Base-by-base conservation (phyloP, 2,329 filamentous ascomycete species). In the Trichoderma arundinaceum region DNA sequence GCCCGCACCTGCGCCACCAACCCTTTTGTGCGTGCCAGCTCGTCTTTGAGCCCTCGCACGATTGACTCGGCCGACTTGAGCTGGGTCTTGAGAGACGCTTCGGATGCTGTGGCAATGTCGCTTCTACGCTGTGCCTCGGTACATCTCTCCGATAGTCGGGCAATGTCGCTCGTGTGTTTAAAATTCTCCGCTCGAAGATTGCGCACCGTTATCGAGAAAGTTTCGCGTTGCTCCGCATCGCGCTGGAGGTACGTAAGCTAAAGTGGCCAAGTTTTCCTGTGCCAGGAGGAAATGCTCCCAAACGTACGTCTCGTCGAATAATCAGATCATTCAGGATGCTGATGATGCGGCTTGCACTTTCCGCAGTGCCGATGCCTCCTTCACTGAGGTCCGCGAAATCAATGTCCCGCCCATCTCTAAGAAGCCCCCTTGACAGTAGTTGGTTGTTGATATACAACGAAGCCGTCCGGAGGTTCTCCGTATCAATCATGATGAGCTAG, bases 281-380 rank as follows among this genome's bases (percentile, higher is more conserved):
- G 4, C 33, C 15, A 10, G 32, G 51, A 17, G 8, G 15, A 54
- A 17, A 13, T 38, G 68, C 58, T 33, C 15, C n/a, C 7, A 44
- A 62, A 39, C 76, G 52, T 82, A 96, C 92, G 77, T 99, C 95
- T 82, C 94, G 88, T 70, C 94, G 87, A 67, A 97, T 77, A 66
- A 99, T 92, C 71, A 99, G 79, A 75, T 99, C 95, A 77, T 99
- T 97, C 56, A 99, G 88, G 28, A 99, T 85, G 74, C 94, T 91
- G 80, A 99, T 97, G 72, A 98, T 89, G 70, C 88, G 87, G 19
- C 91, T 90, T 88, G 95, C 94, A 17, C 91, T 91, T 58, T 85
- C 86, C 2, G 73, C 68, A 28, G 77, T 75, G 48, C 83, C 84
- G 43, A 86, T 83, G 17, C 86, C 86, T 17, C 84, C 84, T 68